Conservation (phyloP, 257 asterid genomes). For the Oldenlandia corymbosa region DNA sequence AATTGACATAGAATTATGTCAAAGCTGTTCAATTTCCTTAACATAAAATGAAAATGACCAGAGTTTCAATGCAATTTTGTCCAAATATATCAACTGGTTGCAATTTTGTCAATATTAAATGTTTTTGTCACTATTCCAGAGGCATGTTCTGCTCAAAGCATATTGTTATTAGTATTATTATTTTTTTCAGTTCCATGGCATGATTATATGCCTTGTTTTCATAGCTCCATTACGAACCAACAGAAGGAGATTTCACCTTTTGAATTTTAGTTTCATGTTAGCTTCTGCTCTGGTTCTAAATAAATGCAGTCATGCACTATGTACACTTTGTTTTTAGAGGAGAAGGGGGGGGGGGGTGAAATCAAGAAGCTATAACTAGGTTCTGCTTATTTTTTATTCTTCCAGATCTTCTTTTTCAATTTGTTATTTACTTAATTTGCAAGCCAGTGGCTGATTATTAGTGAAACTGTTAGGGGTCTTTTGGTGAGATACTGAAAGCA, state of each 20-base stretch:
- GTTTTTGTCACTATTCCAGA: not conserved
- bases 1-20: not conserved
- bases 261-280: not conserved
- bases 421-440: conserved; percentile 11
- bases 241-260: not conserved
- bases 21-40: not conserved
- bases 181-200: conserved; percentile 2
- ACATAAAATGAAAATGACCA: not conserved
- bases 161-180: not conserved
- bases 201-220: conserved; percentile 1
- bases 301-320: too few species aligned
- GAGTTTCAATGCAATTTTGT: not conserved
- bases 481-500: conserved; percentile 95
- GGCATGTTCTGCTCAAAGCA: not conserved
- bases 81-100: not conserved
- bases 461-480: conserved; percentile 68
- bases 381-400: too few species aligned
- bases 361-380: too few species aligned
- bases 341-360: too few species aligned
- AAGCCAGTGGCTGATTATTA: conserved; percentile 29
- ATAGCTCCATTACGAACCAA: too few species aligned
- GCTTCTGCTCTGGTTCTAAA: too few species aligned
- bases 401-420: too few species aligned
- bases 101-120: not conserved
- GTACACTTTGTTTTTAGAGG: too few species aligned